phyloP scores from a whole-genome alignment of 2,329 filamentous ascomycete species.

The Aciculosporium take region DNA sequence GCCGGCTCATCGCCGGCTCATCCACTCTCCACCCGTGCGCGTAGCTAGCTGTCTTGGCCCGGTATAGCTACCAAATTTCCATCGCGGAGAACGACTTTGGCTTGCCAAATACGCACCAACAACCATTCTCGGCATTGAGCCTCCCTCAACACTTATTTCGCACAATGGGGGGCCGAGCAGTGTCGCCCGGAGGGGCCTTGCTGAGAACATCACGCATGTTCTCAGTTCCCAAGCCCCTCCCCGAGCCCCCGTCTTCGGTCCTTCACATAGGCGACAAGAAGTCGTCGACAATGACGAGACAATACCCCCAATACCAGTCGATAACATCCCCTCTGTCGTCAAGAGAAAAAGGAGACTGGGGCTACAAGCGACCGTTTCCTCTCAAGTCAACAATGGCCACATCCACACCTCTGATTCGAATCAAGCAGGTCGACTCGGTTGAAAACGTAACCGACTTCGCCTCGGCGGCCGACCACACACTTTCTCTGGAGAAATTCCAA shows the following conservation, averaged over 20 bases:
- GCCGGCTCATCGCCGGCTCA: conserved; percentile 17
- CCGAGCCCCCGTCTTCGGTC: conserved; percentile 40
- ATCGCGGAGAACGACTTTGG: neutral
- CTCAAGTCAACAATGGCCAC: conserved; percentile 57
- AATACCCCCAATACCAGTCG: conserved; percentile 69
- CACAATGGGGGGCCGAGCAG: conserved; percentile 19
- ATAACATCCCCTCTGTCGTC: conserved; percentile 66
- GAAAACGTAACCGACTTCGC: conserved; percentile 84
- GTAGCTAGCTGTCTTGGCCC: neutral
- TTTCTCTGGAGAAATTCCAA: conserved; percentile 74
- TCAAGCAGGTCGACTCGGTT: conserved; percentile 67
- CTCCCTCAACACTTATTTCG: conserved; percentile 13
- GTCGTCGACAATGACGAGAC: conserved; percentile 42
- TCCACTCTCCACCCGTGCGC: conserved; percentile 3
- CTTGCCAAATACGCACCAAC: conserved; percentile 2
- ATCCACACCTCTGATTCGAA: conserved; percentile 59
- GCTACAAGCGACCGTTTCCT: conserved; percentile 74
- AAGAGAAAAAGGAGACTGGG: conserved; percentile 73
- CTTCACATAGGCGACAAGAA: conserved; percentile 21
- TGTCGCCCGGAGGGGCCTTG: conserved; percentile 53
- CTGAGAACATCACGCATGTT: conserved; percentile 83
- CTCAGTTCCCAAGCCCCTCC: conserved; percentile 65
- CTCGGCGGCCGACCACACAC: conserved; percentile 66
- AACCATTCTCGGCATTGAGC: conserved; percentile 16
- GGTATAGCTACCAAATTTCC: conserved; percentile 17